Evolutionary conservation across 1,139 yeast species (phyloP).

Genomic region (Pichia sp.): DNA sequence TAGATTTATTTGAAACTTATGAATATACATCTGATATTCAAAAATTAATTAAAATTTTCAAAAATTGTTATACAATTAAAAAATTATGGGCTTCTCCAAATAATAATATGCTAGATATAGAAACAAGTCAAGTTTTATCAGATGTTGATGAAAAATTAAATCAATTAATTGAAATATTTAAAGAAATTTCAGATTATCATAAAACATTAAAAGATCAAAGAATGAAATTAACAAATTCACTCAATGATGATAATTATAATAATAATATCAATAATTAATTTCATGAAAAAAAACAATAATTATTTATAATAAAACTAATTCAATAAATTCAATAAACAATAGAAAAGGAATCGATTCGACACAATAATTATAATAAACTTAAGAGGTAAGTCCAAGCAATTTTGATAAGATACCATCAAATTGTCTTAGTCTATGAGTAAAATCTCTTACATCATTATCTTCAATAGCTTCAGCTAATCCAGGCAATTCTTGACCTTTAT

Average conservation of each 20-base stretch:
- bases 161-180: not conserved
- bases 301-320: too few relatives aligned
- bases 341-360: too few relatives aligned
- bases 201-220: not conserved
- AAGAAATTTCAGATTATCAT: slow-evolving; percentile 2
- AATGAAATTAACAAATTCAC: slow-evolving; percentile 1
- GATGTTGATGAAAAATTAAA: slow-evolving; percentile 1
- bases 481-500: slow-evolving; percentile 77
- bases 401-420: slow-evolving; percentile 12
- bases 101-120: slow-evolving; percentile 9
- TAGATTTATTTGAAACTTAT: not conserved
- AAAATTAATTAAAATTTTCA: slow-evolving; percentile 2
- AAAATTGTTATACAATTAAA: slow-evolving; percentile 3
- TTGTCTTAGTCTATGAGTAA: slow-evolving; percentile 32
- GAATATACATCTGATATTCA: slow-evolving; percentile 6
- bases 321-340: too few relatives aligned
- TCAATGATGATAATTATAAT: not conserved
- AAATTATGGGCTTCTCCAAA: slow-evolving; percentile 9
- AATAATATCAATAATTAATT: too few relatives aligned
- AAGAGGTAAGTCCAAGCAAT: slow-evolving; percentile 7
- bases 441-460: slow-evolving; percentile 49
- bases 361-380: too few relatives aligned
- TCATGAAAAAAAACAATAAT: too few relatives aligned
- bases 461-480: slow-evolving; percentile 77
- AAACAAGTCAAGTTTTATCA: slow-evolving; percentile 6